Conservation (phyloP, 2,329 filamentous ascomycete species). For the Botrytis squamosa region DNA sequence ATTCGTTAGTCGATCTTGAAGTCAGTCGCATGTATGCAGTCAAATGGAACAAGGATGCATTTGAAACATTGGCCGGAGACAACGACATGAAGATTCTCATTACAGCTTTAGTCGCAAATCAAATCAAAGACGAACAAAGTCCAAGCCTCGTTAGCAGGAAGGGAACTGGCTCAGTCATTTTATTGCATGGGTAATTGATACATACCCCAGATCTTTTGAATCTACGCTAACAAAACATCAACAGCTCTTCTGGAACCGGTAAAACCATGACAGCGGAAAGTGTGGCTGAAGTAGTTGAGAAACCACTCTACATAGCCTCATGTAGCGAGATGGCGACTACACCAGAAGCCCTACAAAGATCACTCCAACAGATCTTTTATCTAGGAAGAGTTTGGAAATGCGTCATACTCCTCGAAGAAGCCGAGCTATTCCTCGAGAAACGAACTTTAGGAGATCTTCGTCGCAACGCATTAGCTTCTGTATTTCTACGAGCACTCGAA, state of each 20-base stretch:
- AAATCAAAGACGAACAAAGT: slow-evolving; percentile 16
- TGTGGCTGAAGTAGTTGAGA: slow-evolving; percentile 13
- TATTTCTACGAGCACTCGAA: slow-evolving; percentile 43
- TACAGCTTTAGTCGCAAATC: slow-evolving; percentile 17
- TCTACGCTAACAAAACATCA: not conserved
- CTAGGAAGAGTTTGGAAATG: slow-evolving; percentile 20
- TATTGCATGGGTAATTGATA: slow-evolving; percentile 12
- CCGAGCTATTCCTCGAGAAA: slow-evolving; percentile 19
- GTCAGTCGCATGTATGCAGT: slow-evolving; percentile 20
- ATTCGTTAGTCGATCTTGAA: slow-evolving; percentile 13
- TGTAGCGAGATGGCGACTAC: slow-evolving; percentile 19
- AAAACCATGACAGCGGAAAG: slow-evolving; percentile 21
- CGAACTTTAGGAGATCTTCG: slow-evolving; percentile 10
- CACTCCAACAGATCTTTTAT: slow-evolving; percentile 11
- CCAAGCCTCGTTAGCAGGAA: not conserved
- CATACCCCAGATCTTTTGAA: not conserved
- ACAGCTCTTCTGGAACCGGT: slow-evolving; percentile 17
- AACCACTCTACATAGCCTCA: slow-evolving; percentile 6
- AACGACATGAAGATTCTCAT: slow-evolving; percentile 17
- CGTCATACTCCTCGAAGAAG: slow-evolving; percentile 18
- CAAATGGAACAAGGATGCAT: slow-evolving; percentile 19
- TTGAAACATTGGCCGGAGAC: slow-evolving; percentile 12
- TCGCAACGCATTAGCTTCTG: slow-evolving; percentile 24
- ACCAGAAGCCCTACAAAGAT: slow-evolving; percentile 6
- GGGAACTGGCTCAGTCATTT: slow-evolving; percentile 12